Evolutionary conservation across 2,329 filamentous ascomycete genomes (phyloP).

Genomic region (Aureobasidium sp.): DNA sequence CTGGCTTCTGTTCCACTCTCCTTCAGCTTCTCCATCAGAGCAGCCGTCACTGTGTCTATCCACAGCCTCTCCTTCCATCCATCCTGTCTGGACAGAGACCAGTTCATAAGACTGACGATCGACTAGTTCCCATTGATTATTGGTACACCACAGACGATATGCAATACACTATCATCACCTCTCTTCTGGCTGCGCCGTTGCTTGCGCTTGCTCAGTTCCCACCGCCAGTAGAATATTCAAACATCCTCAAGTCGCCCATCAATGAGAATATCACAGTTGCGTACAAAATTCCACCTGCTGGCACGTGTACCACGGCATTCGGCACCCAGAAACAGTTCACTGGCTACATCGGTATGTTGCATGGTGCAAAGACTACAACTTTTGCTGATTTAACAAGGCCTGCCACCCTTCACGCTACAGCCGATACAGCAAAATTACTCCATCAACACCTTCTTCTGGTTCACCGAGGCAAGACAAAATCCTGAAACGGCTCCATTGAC

Average conservation of each 20-base stretch:
- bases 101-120: not conserved
- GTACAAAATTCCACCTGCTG: conserved; percentile 54
- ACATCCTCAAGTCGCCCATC: conserved; percentile 53
- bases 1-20: too few species aligned
- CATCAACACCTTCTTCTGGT: conserved; percentile 60
- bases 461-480: conserved; percentile 48
- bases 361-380: not conserved
- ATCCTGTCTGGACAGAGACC: too few species aligned
- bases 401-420: conserved; percentile 41
- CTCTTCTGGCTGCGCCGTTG: not conserved
- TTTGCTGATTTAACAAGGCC: conserved; percentile 8
- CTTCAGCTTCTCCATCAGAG: not conserved
- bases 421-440: conserved; percentile 46
- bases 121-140: not conserved
- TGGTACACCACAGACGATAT: not conserved
- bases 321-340: conserved; percentile 59
- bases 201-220: conserved; percentile 30
- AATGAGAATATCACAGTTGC: conserved; percentile 57
- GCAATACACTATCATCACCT: not conserved
- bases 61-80: not conserved
- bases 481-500: conserved; percentile 46
- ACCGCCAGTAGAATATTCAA: conserved; percentile 34
- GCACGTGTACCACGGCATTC: conserved; percentile 59
- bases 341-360: conserved; percentile 50
- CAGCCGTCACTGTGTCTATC: not conserved